Base-by-base conservation (phyloP, 1,139 yeast species). In the Taphrina deformans region DNA sequence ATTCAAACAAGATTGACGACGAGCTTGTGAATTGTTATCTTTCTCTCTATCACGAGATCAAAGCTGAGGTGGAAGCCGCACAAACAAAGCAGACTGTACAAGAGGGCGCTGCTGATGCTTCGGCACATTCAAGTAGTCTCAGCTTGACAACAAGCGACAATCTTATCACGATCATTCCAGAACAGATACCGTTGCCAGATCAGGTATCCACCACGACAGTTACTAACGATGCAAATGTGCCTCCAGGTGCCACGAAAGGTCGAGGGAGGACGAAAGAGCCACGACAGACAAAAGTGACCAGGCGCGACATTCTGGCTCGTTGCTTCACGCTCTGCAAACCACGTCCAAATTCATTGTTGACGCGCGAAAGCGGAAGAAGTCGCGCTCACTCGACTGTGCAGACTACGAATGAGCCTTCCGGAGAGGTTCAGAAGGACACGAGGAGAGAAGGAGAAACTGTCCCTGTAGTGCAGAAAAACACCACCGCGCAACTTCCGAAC, bases 21-120 rank as follows among this genome's bases (percentile, higher is more conserved):
- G 60, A 48, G 23, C 41, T 66, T 21, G 52, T 66, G 18, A 63
- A 66, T 46, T 64, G 64, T 26, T 66, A 52, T 38, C 44, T 66
- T 21, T 16, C 33, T 18, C 51, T 66, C 16, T 66, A 58, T 33
- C 23, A 33, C 16, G 27, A 50, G 14, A 26, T 3, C 35, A 45
- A 16, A 38, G 52, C 55, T 14, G 53, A 16, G 18, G 9, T 48
- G 23, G 23, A 16, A 9, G 23, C 35, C 18, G 35, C 53, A 12
- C 23, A 38, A 3, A 10, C 41, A 18, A 38, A n/a, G 16, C 35
- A 21, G 45, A n/a, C 9, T 3, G 45, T n/a, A n/a, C n/a, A n/a
- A n/a, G n/a, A n/a, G n/a, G n/a, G n/a, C n/a, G n/a, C n/a, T n/a
- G n/a, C n/a, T n/a, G n/a, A n/a, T n/a, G n/a, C n/a, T n/a, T n/a